Conservation (phyloP, 2,329 filamentous ascomycete species). For the Elsinoe fawcettii region DNA sequence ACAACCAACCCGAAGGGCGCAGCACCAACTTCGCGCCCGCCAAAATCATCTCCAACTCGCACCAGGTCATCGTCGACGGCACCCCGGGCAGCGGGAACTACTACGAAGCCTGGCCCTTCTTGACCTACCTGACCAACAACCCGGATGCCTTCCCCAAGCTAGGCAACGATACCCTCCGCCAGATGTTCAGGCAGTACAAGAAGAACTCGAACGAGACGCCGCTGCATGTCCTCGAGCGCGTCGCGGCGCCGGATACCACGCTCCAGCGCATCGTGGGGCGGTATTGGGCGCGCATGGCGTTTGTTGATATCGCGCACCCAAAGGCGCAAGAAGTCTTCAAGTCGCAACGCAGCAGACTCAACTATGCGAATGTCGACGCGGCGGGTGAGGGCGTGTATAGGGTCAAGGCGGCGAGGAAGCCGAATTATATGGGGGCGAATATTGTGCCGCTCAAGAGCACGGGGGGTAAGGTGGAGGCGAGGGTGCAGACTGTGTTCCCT, state of each 20-base stretch:
- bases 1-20: slow-evolving; percentile 29
- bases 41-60: slow-evolving; percentile 42
- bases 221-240: slow-evolving; percentile 39
- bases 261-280: slow-evolving; percentile 38
- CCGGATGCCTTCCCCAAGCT: slow-evolving; percentile 35
- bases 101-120: slow-evolving; percentile 47
- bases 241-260: slow-evolving; percentile 23
- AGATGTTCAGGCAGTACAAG: slow-evolving; percentile 37
- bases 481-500: slow-evolving; percentile 26
- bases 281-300: slow-evolving; percentile 51
- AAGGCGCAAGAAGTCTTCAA: slow-evolving; percentile 36
- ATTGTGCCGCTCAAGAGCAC: slow-evolving; percentile 38
- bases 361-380: slow-evolving; percentile 38
- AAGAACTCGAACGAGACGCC: slow-evolving; percentile 44
- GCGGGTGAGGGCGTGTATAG: slow-evolving; percentile 34
- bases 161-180: slow-evolving; percentile 20
- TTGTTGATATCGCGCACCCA: slow-evolving; percentile 43
- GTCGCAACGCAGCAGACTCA: slow-evolving; percentile 31
- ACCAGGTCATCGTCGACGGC: slow-evolving; percentile 43
- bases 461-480: slow-evolving; percentile 27
- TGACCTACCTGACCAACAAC: slow-evolving; percentile 44
- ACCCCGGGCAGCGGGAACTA: slow-evolving; percentile 37
- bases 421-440: slow-evolving; percentile 45
- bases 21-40: slow-evolving; percentile 37
- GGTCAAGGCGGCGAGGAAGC: slow-evolving; percentile 38